Evolutionary conservation across 2,329 filamentous ascomycete species (phyloP), one percentile per base, ranked within the genome.

Genomic region (Colletotrichum sp.): DNA sequence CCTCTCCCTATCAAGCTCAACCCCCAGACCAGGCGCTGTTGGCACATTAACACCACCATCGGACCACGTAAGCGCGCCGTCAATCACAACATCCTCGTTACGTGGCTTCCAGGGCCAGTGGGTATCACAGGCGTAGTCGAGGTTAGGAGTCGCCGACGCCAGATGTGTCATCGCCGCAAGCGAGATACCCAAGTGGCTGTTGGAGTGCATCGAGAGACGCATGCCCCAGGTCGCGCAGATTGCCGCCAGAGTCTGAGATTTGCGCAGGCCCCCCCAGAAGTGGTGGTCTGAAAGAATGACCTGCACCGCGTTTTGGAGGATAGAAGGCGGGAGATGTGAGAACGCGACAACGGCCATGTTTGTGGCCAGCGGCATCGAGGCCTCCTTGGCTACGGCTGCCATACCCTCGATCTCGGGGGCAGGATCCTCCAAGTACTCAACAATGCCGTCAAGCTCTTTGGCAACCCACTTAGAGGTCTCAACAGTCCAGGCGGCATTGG

Each of bases 61-160:
- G 1, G 66, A 77, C 85, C 85, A 87, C 30, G 78, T 82, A 70
- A 87, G 59, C 0, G 82, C 81, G 2, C 84, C 84, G n/a, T 85
- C 82, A 9, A 83, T 74, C 60, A 87, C 79, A 7, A 87, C 85
- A 65, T 87, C 86, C 76, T 87, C 86, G 8, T 86, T 83, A 1
- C 83, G 81, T 5, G 82, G 84, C 79, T 87, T 87, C 86, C 86
- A 87, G 8, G 86, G 86, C 86, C 86, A 87, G 73, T 87, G 86
- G 0, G 86, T 87, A 66, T 87, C 86, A 64, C 86, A 87, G 0
- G 85, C 85, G 57, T 87, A 87, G 78, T 87, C 85, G 3, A 87
- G 77, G 49, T 87, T 87, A 0, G 80, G 79, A 1, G 85, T 87
- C 16, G 85, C 85, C 5, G 85, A 81, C 3, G 85, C 85, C 12